Conservation (phyloP, 805 yeast genomes). For the Torulaspora franciscae region DNA sequence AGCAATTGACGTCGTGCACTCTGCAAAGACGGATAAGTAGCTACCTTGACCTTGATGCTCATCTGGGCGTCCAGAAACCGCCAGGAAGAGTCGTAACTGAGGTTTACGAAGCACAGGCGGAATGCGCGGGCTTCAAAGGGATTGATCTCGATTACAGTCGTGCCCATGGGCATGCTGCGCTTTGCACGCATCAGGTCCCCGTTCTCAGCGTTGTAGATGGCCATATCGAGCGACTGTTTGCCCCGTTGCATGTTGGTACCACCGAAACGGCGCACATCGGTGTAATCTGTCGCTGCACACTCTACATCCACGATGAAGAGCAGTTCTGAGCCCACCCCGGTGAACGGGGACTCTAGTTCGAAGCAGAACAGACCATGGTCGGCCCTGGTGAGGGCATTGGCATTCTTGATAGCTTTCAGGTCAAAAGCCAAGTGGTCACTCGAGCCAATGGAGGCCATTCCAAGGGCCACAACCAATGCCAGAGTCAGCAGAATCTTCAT, state of each 20-base stretch:
- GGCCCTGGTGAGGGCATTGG: not conserved
- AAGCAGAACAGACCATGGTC: slow-evolving; percentile 6
- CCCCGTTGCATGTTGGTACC: slow-evolving; percentile 25
- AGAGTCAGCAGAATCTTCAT: not conserved
- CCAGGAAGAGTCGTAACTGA: slow-evolving; percentile 37
- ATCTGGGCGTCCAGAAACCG: slow-evolving; percentile 25
- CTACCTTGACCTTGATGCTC: slow-evolving; percentile 19
- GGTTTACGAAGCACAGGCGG: slow-evolving; percentile 32
- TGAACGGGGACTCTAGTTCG: slow-evolving; percentile 8
- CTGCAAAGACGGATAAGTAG: slow-evolving; percentile 7
- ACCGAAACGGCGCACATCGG: slow-evolving; percentile 24
- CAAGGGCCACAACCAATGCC: not conserved
- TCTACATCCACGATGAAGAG: slow-evolving; percentile 17
- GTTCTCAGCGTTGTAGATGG: slow-evolving; percentile 10
- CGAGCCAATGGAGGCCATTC: not conserved
- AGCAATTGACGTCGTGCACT: slow-evolving; percentile 3
- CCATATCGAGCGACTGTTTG: slow-evolving; percentile 22
- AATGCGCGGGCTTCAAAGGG: slow-evolving; percentile 10
- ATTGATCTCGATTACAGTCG: slow-evolving; percentile 16
- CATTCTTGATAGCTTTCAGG: slow-evolving; percentile 8
- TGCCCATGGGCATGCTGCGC: slow-evolving; percentile 16
- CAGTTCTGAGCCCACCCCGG: slow-evolving; percentile 6
- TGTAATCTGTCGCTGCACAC: slow-evolving; percentile 15
- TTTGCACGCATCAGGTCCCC: slow-evolving; percentile 21
- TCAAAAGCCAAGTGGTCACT: slow-evolving; percentile 6